These are phyloP conservation scores for Annulohypoxylon stygium DNA, from an alignment of 495 filamentous ascomycete genomes.

Conservation along the genomic window DNA sequence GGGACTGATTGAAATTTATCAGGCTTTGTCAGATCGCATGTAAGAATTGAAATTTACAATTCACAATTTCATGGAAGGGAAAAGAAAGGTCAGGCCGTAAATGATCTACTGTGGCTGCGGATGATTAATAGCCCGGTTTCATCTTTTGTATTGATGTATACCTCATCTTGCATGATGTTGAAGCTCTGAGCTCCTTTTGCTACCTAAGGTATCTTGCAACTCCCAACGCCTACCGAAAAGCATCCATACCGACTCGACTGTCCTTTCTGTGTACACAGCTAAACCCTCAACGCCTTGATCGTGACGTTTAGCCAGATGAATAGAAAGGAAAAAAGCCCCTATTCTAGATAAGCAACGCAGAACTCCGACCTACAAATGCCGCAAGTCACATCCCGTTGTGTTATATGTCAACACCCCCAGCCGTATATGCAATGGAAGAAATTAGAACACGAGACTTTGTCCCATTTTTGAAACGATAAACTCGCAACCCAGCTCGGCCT, in stretches of 20 bases:
- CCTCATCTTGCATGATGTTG: slow-evolving; percentile 16
- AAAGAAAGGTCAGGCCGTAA: not conserved
- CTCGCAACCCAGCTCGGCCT: slow-evolving; percentile 77
- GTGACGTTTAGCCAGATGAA: slow-evolving; percentile 13
- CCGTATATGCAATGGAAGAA: slow-evolving; percentile 31
- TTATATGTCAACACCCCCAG: slow-evolving; percentile 23
- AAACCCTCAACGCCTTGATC: slow-evolving; percentile 30
- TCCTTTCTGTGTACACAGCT: slow-evolving; percentile 6
- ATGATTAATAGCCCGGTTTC: not conserved
- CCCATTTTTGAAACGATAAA: slow-evolving; percentile 77
- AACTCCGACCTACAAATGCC: slow-evolving; percentile 22
- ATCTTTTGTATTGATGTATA: slow-evolving; percentile 14
- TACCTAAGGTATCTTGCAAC: slow-evolving; percentile 15
- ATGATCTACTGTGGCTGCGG: not conserved
- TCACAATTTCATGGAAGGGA: not conserved
- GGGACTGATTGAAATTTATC: not conserved
- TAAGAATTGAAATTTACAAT: not conserved
- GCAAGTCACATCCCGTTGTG: slow-evolving; percentile 25
- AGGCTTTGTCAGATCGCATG: not conserved
- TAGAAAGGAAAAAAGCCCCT: slow-evolving; percentile 8
- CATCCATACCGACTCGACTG: not conserved
- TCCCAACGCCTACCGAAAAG: slow-evolving; percentile 26
- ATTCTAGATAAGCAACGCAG: slow-evolving; percentile 24
- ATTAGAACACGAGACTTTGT: slow-evolving; percentile 55
- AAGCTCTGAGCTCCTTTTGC: slow-evolving; percentile 1